Evolutionary conservation across 495 filamentous ascomycete species (phyloP), one percentile per base, ranked within the genome.

Genomic region (Aspergillus heteromorphus): DNA sequence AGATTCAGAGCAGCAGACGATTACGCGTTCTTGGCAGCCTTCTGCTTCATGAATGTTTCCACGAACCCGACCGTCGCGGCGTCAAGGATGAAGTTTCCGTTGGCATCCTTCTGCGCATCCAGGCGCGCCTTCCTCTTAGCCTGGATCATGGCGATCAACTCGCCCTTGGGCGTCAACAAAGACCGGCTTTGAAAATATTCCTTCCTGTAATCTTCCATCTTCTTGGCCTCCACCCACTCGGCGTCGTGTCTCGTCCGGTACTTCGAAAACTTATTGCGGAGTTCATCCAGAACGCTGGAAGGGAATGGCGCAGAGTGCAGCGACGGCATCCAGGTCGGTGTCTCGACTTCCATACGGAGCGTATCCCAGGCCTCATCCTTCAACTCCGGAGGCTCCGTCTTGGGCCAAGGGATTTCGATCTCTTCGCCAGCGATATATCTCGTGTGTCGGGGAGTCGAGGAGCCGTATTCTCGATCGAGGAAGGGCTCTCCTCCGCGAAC

Each of bases 231-330:
- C 49, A 75, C 64, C 55, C 68, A 75, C 49, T 84, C 77, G 64
- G 74, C 72, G 34, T 91, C 87, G 67, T 96, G 91, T 20, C 91
- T 73, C 40, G 81, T 87, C 58, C 92, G 81, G 84, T 90, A 95
- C 56, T 80, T 83, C 55, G 81, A 85, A 81, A 87, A 97, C 61
- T 87, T 88, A 72, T 87, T 87, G 56, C 93, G 79, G 65, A 97
- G 76, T 76, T 97, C 92, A 67, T 97, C 88, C 58, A 97, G 79
- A 29, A 97, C 81, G 21, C 65, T 74, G 42, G 73, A 67, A 21
- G 93, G 90, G 77, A 97, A 87, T n/a, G 92, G 92, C 16, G 87
- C 77, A 11, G 75, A 66, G 2, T 88, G 72, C 11, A 97, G 69
- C 13, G 85, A 87, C 0, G 92, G 91, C 10, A 83, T 70, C 72